Evolutionary conservation across 768 basidiomycete genomes (phyloP).

Genomic region (Suillus discolor): DNA sequence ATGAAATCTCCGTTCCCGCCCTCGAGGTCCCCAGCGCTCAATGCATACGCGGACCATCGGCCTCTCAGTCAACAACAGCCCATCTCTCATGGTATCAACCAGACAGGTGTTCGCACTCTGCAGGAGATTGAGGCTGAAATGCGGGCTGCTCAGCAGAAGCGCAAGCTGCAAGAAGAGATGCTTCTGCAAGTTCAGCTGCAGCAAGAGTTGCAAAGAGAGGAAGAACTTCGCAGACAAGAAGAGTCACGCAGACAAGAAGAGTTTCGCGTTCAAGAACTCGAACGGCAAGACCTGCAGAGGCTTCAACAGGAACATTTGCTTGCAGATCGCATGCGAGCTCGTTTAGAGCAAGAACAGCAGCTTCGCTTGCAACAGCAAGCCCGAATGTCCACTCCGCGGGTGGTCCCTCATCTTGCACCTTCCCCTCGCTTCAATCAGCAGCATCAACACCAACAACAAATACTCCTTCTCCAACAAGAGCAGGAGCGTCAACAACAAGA

Average conservation of each 20-base stretch:
- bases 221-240: constrained; percentile 14
- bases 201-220: constrained; percentile 41
- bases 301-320: constrained; percentile 44
- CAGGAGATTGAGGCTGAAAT: constrained; percentile 88
- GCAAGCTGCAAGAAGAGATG: constrained; percentile 39
- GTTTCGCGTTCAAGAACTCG: constrained; percentile 29
- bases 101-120: constrained; percentile 57
- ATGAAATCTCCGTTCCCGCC: constrained; percentile 26
- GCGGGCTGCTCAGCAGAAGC: constrained; percentile 60
- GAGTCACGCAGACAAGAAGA: constrained; percentile 33
- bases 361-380: constrained; percentile 41
- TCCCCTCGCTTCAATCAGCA: constrained; percentile 81
- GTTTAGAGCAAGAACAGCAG: constrained; percentile 35
- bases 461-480: constrained; percentile 67
- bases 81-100: constrained; percentile 35
- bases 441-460: constrained; percentile 73
- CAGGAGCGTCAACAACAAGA: constrained; percentile 62
- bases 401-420: constrained; percentile 59
- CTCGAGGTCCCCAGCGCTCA: constrained; percentile 25
- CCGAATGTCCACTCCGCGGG: constrained; percentile 55
- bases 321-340: constrained; percentile 9
- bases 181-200: constrained; percentile 46
- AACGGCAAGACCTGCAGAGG: constrained; percentile 40
- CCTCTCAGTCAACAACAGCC: constrained; percentile 42
- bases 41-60: constrained; percentile 34